Evolutionary conservation across 306 rosid species (phyloP), one percentile per base, ranked within the genome.

Genomic region (Casuarina glauca): DNA sequence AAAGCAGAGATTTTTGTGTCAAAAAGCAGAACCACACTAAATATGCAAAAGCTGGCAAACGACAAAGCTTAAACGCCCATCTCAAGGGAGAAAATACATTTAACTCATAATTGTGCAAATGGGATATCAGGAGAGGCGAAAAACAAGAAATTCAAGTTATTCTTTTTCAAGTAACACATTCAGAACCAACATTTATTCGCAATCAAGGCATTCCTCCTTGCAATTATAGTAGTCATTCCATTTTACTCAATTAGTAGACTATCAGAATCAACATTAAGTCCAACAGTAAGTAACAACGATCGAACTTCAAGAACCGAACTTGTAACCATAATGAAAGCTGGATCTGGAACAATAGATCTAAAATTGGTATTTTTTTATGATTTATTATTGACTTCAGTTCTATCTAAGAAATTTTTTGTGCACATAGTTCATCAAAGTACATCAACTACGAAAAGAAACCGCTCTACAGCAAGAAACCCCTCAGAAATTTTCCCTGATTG

Each of bases 391-490:
- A n/a, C 53, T 52, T 75, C 80, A 78, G 73, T 69, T 81, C 75
- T 83, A 73, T 77, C 68, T 50, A 79, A 79, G 64, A 57, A 79
- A 81, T 64, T 54, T 4, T 6, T 26, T 45, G 9, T 51, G 44
- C 62, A 74, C 70, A 46, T 12, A 39, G 67, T 53, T 76, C 72
- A 71, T 36, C 49, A 35, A 16, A 70, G 54, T 54, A 36, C 10
- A 74, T 36, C 63, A 72, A 69, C 84, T 86, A 76, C 87, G 73
- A 55, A 84, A 69, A 50, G 57, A 62, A 80, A 43, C 78, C 60
- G 60, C 81, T 87, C 88, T 82, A 88, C 85, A 78, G 49, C 39
- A 70, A 15, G 72, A 61, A 78, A 78, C 11, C 39, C 41, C 43
- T 7, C 42, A 6, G 35, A 15, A 46, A 9, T 11, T 2, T 72